phyloP scores from a whole-genome alignment of 2,329 filamentous ascomycete species.

The Hypocreales sp. region DNA sequence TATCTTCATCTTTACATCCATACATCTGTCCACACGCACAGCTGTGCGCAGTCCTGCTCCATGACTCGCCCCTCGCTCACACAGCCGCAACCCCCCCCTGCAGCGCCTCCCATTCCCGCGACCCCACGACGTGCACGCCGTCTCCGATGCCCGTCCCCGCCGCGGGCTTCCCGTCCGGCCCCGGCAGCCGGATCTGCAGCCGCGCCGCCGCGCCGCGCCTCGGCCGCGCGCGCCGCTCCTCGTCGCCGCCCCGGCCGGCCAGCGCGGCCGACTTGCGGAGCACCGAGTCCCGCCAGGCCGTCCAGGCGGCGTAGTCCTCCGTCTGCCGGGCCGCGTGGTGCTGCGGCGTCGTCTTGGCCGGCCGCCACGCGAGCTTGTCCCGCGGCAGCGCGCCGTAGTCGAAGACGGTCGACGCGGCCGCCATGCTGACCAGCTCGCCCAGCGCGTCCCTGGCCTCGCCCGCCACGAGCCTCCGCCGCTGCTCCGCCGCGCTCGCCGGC shows the following conservation, averaged over 20 bases:
- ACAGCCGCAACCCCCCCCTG: slow-evolving; percentile 23
- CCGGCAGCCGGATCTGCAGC: slow-evolving; percentile 34
- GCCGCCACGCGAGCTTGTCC: slow-evolving; percentile 51
- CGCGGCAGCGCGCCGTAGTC: slow-evolving; percentile 40
- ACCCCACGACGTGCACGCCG: slow-evolving; percentile 34
- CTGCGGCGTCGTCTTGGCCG: slow-evolving; percentile 45
- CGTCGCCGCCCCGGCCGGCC: slow-evolving; percentile 10
- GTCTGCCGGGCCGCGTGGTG: slow-evolving; percentile 50
- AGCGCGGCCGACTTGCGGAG: slow-evolving; percentile 34
- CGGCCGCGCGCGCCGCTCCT: slow-evolving; percentile 8
- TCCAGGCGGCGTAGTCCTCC: slow-evolving; percentile 50
- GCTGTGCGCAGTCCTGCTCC: too few species aligned
- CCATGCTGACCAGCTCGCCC: slow-evolving; percentile 47
- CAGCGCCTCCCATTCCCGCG: slow-evolving; percentile 38
- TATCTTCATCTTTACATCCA: too few species aligned
- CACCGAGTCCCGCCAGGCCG: slow-evolving; percentile 39
- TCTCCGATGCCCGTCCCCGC: slow-evolving; percentile 15
- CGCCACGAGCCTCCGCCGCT: slow-evolving; percentile 34
- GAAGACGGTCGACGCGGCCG: slow-evolving; percentile 37
- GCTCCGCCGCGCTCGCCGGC: slow-evolving; percentile 25
- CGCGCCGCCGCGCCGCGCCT: slow-evolving; percentile 25
- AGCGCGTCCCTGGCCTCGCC: slow-evolving; percentile 50
- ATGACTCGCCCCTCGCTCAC: slow-evolving; percentile 9
- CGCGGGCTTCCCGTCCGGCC: slow-evolving; percentile 26
- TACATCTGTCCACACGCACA: too few species aligned